phyloP scores from a whole-genome alignment of 495 filamentous ascomycete genomes.

The Lasiosphaeris hirsuta region DNA sequence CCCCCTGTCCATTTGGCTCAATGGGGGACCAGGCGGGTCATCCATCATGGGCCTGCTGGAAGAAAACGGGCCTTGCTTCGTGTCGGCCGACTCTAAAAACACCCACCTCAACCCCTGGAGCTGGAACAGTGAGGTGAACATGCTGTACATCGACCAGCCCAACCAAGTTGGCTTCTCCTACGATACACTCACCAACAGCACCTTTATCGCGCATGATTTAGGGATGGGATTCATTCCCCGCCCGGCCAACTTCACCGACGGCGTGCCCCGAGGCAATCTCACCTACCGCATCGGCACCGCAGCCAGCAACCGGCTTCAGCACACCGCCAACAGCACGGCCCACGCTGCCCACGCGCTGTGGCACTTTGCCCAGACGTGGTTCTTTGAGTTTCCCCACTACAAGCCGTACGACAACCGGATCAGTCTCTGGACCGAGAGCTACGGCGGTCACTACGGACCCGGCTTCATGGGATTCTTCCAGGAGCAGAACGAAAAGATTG shows the following conservation, averaged over 20 bases:
- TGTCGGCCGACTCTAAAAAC: constrained; percentile 31
- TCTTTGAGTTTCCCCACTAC: constrained; percentile 61
- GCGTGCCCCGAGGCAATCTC: constrained; percentile 32
- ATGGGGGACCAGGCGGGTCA: constrained; percentile 56
- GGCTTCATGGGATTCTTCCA: constrained; percentile 63
- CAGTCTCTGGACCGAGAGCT: constrained; percentile 58
- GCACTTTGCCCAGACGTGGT: constrained; percentile 58
- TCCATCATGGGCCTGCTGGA: constrained; percentile 65
- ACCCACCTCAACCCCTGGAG: constrained; percentile 13
- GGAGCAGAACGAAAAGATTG: constrained; percentile 59
- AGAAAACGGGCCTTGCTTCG: constrained; percentile 59
- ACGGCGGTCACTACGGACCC: constrained; percentile 67
- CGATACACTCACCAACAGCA: constrained; percentile 40
- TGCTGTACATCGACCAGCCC: constrained; percentile 36
- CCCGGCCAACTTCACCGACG: constrained; percentile 17
- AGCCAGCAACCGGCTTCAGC: constrained; percentile 46
- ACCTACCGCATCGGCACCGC: constrained; percentile 57
- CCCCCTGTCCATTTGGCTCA: constrained; percentile 59
- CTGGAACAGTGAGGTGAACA: constrained; percentile 18
- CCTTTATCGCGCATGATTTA: constrained; percentile 20
- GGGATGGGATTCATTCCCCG: neutral
- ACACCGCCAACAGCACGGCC: constrained; percentile 53
- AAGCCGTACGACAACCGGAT: constrained; percentile 43
- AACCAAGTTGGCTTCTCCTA: constrained; percentile 48
- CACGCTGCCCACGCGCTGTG: constrained; percentile 57